These are phyloP conservation scores for Globisporangium irregulare DNA, from an alignment of 352 stramenopile genomes.

Conservation along the genomic window DNA sequence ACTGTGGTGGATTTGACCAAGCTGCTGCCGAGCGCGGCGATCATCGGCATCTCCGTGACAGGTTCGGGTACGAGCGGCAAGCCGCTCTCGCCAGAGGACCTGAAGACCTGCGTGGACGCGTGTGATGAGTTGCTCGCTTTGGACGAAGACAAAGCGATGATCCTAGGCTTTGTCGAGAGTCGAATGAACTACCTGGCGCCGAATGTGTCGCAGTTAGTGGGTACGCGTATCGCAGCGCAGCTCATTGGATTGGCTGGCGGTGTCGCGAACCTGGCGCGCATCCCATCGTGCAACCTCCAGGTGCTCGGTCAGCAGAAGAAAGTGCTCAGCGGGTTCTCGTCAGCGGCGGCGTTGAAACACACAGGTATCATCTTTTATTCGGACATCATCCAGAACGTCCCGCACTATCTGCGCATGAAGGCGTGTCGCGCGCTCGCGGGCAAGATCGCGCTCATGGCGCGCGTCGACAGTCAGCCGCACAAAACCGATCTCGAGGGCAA, in stretches of 20 bases:
- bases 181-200: conserved; percentile 92
- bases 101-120: conserved; percentile 70
- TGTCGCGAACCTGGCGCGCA: conserved; percentile 90
- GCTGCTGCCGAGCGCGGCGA: conserved; percentile 89
- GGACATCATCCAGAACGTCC: conserved; percentile 90
- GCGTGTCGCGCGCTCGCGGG: conserved; percentile 91
- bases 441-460: conserved; percentile 88
- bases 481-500: conserved; percentile 56
- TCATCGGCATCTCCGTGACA: conserved; percentile 95
- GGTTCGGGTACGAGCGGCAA: conserved; percentile 90
- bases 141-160: conserved; percentile 77
- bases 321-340: conserved; percentile 88
- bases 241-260: conserved; percentile 94
- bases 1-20: conserved; percentile 88
- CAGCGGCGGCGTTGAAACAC: conserved; percentile 83
- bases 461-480: conserved; percentile 91
- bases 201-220: conserved; percentile 93
- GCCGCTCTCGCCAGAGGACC: conserved; percentile 59
- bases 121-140: conserved; percentile 90
- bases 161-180: conserved; percentile 91
- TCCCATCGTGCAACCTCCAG: conserved; percentile 98
- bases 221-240: conserved; percentile 92
- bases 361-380: conserved; percentile 93
- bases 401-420: conserved; percentile 93
- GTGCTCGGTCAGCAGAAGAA: conserved; percentile 94